A percentile compares a stretch with the other conserved stretches of the same genome.
Evolutionary conservation across 768 basidiomycete species (phyloP).

Genomic region (Tylopilus sp.): DNA sequence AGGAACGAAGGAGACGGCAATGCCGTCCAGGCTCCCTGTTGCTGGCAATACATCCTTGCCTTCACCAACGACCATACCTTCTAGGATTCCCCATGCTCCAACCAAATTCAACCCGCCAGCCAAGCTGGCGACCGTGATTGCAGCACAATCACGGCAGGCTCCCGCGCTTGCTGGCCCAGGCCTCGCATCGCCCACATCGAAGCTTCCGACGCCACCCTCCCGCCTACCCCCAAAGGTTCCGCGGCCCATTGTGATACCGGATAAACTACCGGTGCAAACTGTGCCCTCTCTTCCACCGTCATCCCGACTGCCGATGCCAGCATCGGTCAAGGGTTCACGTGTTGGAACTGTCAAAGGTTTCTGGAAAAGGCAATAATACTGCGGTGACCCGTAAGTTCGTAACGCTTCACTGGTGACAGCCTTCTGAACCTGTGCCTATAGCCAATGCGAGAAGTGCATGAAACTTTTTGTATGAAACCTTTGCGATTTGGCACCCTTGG

Average conservation of each 20-base stretch:
- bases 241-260: conserved; percentile 2
- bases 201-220: conserved; percentile 19
- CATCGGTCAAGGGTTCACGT: conserved; percentile 19
- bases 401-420: background rate
- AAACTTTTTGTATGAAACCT: conserved; percentile 4
- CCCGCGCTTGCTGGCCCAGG: background rate
- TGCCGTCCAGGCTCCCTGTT: conserved; percentile 16
- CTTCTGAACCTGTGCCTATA: background rate
- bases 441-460: background rate
- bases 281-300: background rate
- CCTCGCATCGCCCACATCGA: conserved; percentile 14
- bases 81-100: conserved; percentile 23
- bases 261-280: conserved; percentile 3
- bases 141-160: conserved; percentile 19
- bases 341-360: conserved; percentile 30
- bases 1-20: background rate
- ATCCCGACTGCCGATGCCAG: conserved; percentile 26
- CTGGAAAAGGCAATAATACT: conserved; percentile 26
- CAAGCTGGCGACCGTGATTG: conserved; percentile 29
- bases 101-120: conserved; percentile 28
- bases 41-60: conserved; percentile 2
- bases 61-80: conserved; percentile 1
- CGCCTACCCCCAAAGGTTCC: conserved; percentile 10
- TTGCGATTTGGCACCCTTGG: background rate
- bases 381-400: conserved; percentile 6